phyloP scores from a whole-genome alignment of 1,139 yeast genomes.

The Kluyveromyces sp. region DNA sequence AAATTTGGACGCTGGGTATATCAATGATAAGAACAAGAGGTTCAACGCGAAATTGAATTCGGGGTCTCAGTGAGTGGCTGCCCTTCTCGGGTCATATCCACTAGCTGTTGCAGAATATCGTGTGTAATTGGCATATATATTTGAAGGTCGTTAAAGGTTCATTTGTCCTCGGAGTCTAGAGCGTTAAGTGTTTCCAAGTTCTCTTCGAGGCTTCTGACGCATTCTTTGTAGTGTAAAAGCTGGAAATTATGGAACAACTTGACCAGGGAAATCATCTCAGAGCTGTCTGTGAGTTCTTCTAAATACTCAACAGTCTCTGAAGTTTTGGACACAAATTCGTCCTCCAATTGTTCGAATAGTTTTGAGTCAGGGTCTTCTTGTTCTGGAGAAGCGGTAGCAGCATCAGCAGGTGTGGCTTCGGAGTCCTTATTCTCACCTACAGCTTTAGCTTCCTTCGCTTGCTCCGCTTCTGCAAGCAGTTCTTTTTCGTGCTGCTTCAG shows the following conservation, averaged over 20 bases:
- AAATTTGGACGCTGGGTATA: conserved; percentile 15
- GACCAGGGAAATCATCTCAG: conserved; percentile 54
- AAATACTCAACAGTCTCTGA: conserved; percentile 69
- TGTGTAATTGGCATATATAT: neutral
- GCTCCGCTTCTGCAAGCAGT: neutral
- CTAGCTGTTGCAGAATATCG: no score
- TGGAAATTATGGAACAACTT: conserved; percentile 61
- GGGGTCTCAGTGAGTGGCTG: conserved; percentile 10
- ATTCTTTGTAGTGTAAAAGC: conserved; percentile 56
- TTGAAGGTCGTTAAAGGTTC: neutral
- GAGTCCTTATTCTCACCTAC: conserved; percentile 1
- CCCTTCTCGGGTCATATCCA: no score
- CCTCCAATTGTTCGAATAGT: conserved; percentile 57
- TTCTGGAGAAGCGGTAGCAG: neutral
- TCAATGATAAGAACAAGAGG: conserved; percentile 73
- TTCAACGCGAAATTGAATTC: conserved; percentile 63
- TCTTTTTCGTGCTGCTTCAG: conserved; percentile 29
- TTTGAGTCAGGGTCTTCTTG: conserved; percentile 12
- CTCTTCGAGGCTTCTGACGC: conserved; percentile 38
- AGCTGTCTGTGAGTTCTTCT: conserved; percentile 64
- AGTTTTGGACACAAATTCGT: conserved; percentile 70
- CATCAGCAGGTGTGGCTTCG: conserved; percentile 6
- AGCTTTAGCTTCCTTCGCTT: neutral
- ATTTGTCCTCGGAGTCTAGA: conserved; percentile 24
- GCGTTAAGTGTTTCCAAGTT: conserved; percentile 39